Conservation (phyloP, 2,329 filamentous ascomycete genomes). For the Xylaria sp. region DNA sequence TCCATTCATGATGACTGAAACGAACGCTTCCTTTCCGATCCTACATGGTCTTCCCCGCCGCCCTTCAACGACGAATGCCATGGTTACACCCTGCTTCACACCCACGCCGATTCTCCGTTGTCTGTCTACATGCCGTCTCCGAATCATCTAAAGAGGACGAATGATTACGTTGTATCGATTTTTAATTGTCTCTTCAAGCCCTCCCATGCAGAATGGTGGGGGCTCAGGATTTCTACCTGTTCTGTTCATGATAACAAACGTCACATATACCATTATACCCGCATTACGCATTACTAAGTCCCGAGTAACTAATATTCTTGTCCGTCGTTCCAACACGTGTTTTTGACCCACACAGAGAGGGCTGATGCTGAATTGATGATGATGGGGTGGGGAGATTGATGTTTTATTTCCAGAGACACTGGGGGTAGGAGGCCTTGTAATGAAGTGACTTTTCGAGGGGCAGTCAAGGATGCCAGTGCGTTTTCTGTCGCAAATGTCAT, state of each 20-base stretch:
- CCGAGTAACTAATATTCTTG: too few relatives aligned
- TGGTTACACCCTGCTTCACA: neutral
- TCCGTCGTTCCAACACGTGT: too few relatives aligned
- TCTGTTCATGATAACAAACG: neutral
- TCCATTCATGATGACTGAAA: constrained; percentile 2
- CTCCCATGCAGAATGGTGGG: too few relatives aligned
- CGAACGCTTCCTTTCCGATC: neutral
- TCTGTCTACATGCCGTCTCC: neutral
- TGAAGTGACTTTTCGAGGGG: constrained; percentile 14
- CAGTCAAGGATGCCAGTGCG: too few relatives aligned
- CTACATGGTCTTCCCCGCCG: neutral
- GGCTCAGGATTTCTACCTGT: neutral
- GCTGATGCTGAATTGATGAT: neutral
- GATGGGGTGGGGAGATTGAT: constrained; percentile 12
- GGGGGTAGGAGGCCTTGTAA: constrained; percentile 23
- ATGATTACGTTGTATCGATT: neutral
- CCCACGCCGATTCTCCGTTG: neutral
- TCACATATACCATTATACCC: neutral
- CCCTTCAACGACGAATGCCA: neutral
- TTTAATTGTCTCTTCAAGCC: neutral
- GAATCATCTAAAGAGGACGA: neutral
- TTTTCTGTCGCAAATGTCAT: too few relatives aligned
- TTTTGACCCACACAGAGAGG: too few relatives aligned
- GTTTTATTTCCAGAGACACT: constrained; percentile 4
- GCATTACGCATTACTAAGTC: too few relatives aligned